A percentile compares a stretch with the other conserved stretches of the same genome.
phyloP scores from a whole-genome alignment of 2,329 filamentous ascomycete genomes.

The Clarireedia homoeocarpa region DNA sequence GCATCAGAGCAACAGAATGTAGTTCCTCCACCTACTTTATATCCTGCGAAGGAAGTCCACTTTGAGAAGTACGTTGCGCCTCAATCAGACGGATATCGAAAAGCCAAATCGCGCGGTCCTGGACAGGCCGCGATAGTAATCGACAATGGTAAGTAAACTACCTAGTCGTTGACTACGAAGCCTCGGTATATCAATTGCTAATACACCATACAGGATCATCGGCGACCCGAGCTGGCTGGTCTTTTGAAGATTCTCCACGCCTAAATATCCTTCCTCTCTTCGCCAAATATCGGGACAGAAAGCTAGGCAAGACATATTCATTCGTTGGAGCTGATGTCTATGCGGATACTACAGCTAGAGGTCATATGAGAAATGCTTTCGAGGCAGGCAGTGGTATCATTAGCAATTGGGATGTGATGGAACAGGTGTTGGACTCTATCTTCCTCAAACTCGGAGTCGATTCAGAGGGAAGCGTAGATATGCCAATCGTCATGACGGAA shows the following conservation, averaged over 20 bases:
- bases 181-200: slow-evolving; percentile 13
- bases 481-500: slow-evolving; percentile 92
- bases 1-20: slow-evolving; percentile 39
- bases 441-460: slow-evolving; percentile 92
- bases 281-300: slow-evolving; percentile 91
- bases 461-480: slow-evolving; percentile 66
- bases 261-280: slow-evolving; percentile 81
- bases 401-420: slow-evolving; percentile 97
- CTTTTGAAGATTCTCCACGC: slow-evolving; percentile 76
- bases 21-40: slow-evolving; percentile 46
- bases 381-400: slow-evolving; percentile 86
- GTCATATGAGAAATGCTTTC: slow-evolving; percentile 85
- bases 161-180: background rate
- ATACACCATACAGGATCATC: slow-evolving; percentile 60
- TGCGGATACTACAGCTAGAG: slow-evolving; percentile 84
- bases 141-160: slow-evolving; percentile 68
- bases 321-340: slow-evolving; percentile 93
- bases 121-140: slow-evolving; percentile 79
- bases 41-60: slow-evolving; percentile 52
- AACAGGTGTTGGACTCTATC: slow-evolving; percentile 86
- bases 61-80: slow-evolving; percentile 49
- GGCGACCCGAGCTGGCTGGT: slow-evolving; percentile 88
- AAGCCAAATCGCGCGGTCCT: slow-evolving; percentile 47
- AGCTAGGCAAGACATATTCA: slow-evolving; percentile 82
- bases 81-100: slow-evolving; percentile 55